Evolutionary conservation across 2,329 filamentous ascomycete species (phyloP).

Genomic region (Calonectria hongkongensis): DNA sequence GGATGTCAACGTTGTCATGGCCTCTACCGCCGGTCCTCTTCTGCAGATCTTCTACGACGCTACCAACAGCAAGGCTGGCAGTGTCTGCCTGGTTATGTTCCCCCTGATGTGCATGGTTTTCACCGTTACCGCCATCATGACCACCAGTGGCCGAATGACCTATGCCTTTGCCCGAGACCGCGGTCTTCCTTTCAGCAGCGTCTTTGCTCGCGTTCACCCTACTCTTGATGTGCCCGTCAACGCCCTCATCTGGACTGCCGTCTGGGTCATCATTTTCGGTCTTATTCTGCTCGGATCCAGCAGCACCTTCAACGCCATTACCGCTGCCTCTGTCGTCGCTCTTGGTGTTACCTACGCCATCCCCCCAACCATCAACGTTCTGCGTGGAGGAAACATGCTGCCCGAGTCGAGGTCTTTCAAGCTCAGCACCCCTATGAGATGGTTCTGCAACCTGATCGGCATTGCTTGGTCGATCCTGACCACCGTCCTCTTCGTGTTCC

Average conservation of each 20-base stretch:
- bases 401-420: constrained; percentile 68
- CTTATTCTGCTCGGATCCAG: constrained; percentile 81
- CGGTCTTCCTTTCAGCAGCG: constrained; percentile 77
- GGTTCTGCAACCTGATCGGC: constrained; percentile 66
- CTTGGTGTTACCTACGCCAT: constrained; percentile 85
- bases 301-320: constrained; percentile 82
- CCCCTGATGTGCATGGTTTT: constrained; percentile 80
- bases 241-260: constrained; percentile 76
- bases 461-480: constrained; percentile 81
- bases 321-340: constrained; percentile 83
- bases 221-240: constrained; percentile 80
- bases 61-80: constrained; percentile 77
- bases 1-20: constrained; percentile 74
- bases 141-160: constrained; percentile 79
- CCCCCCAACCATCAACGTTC: constrained; percentile 81
- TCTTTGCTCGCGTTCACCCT: constrained; percentile 78
- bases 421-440: constrained; percentile 60
- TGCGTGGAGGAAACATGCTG: constrained; percentile 79
- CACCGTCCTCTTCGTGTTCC: constrained; percentile 85
- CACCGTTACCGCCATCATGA: constrained; percentile 78
- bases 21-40: constrained; percentile 73
- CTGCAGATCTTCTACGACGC: constrained; percentile 79
- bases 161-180: constrained; percentile 80
- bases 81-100: constrained; percentile 79
- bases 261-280: constrained; percentile 80